These are phyloP conservation scores for Coccinonectria pachysandricola DNA, from an alignment of 2,329 filamentous ascomycete species.

Conservation along the genomic window DNA sequence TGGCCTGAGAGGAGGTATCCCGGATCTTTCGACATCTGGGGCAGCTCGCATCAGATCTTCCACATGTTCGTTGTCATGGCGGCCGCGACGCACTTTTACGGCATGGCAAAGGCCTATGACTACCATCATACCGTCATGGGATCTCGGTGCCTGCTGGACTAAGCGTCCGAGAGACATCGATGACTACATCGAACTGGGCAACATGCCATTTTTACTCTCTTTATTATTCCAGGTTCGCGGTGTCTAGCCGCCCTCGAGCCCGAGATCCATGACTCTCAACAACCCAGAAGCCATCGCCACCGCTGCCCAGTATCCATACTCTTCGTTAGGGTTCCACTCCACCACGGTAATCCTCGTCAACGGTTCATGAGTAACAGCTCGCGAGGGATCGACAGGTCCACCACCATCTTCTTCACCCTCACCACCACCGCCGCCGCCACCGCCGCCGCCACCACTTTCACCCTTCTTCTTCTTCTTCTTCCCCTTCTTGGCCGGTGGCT, in stretches of 20 bases:
- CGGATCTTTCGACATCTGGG: conserved; percentile 79
- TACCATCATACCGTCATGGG: conserved; percentile 59
- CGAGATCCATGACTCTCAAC: conserved; percentile 56
- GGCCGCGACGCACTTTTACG: conserved; percentile 69
- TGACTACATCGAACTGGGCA: no score
- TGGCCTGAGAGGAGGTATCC: conserved; percentile 75
- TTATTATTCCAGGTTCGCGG: no score
- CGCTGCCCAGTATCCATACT: conserved; percentile 58
- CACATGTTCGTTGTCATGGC: conserved; percentile 81
- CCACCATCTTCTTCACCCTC: conserved; percentile 25
- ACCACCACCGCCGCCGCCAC: conserved; percentile 24
- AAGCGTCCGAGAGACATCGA: conserved; percentile 3
- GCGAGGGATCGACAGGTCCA: conserved; percentile 26
- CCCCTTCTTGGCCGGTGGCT: conserved; percentile 28
- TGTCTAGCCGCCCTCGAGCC: no score
- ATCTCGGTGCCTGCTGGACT: conserved; percentile 33
- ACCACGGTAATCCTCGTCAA: conserved; percentile 51
- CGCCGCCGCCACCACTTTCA: conserved; percentile 24
- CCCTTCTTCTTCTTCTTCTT: conserved; percentile 27
- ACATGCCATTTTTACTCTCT: no score
- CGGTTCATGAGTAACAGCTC: conserved; percentile 49
- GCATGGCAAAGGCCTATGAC: conserved; percentile 76
- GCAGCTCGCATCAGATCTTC: conserved; percentile 93
- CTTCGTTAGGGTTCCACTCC: conserved; percentile 58
- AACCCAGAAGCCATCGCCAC: conserved; percentile 57